A percentile compares a stretch with the other conserved stretches of the same genome.
Evolutionary conservation across 306 rosid species (phyloP).

Genomic region (Vigna radiata): DNA sequence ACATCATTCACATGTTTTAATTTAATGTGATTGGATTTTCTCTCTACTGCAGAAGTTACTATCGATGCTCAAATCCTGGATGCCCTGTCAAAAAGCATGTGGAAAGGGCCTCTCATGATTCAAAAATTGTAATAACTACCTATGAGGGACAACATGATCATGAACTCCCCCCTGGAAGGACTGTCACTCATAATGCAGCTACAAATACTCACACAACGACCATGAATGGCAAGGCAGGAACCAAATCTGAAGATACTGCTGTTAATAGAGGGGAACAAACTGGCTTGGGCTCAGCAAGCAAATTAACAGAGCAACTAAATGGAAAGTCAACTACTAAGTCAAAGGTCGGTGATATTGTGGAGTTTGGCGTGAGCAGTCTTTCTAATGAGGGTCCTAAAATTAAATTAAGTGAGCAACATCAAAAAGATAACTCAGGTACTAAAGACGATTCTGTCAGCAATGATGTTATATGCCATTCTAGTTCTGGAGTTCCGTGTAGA

Average conservation of each 20-base stretch:
- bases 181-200: slow-evolving; percentile 54
- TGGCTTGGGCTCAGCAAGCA: slow-evolving; percentile 41
- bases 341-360: slow-evolving; percentile 41
- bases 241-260: slow-evolving; percentile 45
- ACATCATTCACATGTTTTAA: slow-evolving; percentile 22
- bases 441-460: slow-evolving; percentile 30
- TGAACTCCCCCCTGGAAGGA: slow-evolving; percentile 61
- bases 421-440: slow-evolving; percentile 34
- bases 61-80: slow-evolving; percentile 86
- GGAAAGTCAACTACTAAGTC: slow-evolving; percentile 44
- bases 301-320: slow-evolving; percentile 45
- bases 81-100: slow-evolving; percentile 92
- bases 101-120: slow-evolving; percentile 80
- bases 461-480: slow-evolving; percentile 34
- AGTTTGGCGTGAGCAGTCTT: slow-evolving; percentile 29
- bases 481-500: slow-evolving; percentile 40
- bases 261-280: slow-evolving; percentile 39
- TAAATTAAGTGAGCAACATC: slow-evolving; percentile 44
- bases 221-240: slow-evolving; percentile 41
- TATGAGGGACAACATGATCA: slow-evolving; percentile 91
- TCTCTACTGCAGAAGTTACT: slow-evolving; percentile 76
- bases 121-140: slow-evolving; percentile 72
- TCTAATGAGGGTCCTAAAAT: slow-evolving; percentile 30
- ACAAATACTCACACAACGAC: slow-evolving; percentile 44
- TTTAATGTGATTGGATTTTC: slow-evolving; percentile 42